Evolutionary conservation across 1,284 basidiomycete genomes (phyloP), one percentile per base, ranked within the genome.

Genomic region (Pseudozyma sp.): DNA sequence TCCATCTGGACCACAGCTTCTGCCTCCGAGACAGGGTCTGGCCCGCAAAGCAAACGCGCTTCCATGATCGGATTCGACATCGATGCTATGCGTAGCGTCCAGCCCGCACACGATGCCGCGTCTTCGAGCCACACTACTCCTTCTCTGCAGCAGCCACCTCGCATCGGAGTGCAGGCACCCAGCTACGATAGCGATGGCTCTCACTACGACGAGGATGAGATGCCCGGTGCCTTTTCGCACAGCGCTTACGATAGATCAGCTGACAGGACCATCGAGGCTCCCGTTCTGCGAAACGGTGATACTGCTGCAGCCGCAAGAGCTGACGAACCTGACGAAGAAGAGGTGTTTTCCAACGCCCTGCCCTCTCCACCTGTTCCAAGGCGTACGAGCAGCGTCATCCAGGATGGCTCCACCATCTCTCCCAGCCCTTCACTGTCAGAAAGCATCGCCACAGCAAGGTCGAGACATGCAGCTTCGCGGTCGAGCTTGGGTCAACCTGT

Each of bases 141-240:
- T 8, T 45, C 53, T 8, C 44, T 51, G 10, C 42, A 37, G 5
- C 48, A n/a, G 3, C 54, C 68, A 10, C 58, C 58, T 5, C 43
- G 33, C 24, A 66, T 59, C 31, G 63, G 54, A 2, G 45, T 57
- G 8, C 57, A 57, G 29, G 51, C 49, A 13, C 45, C 61, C 17
- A 39, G 52, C 11, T 54, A 62, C 40, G 67, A 75, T n/a, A 75
- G 72, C 50, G 72, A 75, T 40, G 72, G 72, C 43, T 75, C 72
- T 16, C 63, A 70, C 14, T 75, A 75, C 43, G 72, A 67, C 16
- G 72, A 75, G 31, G 72, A 75, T 10, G 65, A 68, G 16, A 30
- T 50, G 43, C 51, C 56, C 5, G 63, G 40, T 14, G 43, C 47
- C 9, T 50, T 50, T 5, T 29, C 40, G 9, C 61, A 64, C 19